phyloP scores from a whole-genome alignment of 129 eudicot species.

The Lactuca sativa region DNA sequence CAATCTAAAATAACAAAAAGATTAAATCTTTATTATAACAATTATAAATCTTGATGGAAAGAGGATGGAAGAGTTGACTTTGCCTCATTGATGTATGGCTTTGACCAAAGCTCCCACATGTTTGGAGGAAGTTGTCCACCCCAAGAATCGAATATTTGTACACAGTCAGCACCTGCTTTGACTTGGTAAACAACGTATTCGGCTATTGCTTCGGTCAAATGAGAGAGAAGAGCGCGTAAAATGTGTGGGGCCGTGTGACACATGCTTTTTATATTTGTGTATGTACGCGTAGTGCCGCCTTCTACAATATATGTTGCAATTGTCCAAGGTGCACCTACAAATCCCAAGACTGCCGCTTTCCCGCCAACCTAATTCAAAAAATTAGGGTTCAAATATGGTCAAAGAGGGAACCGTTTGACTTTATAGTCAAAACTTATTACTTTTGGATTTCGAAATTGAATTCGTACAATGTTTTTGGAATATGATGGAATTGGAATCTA shows the following conservation, averaged over 20 bases:
- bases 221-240: constrained; percentile 76
- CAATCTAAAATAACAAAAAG: constrained; percentile 52
- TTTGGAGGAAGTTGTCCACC: constrained; percentile 94
- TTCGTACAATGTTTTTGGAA: too few relatives aligned
- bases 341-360: constrained; percentile 91
- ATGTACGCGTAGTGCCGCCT: constrained; percentile 95
- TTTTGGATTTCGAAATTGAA: too few relatives aligned
- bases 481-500: too few relatives aligned
- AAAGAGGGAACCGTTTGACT: constrained; percentile 9
- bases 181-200: constrained; percentile 83
- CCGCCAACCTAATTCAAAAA: constrained; percentile 63
- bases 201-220: constrained; percentile 75
- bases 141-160: constrained; percentile 98
- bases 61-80: constrained; percentile 17
- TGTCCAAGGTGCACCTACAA: constrained; percentile 99
- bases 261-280: constrained; percentile 92
- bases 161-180: constrained; percentile 87
- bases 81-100: constrained; percentile 92
- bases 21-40: constrained; percentile 13
- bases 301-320: constrained; percentile 95
- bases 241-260: constrained; percentile 77
- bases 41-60: not conserved
- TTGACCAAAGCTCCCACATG: constrained; percentile 98
- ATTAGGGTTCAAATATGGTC: not conserved
- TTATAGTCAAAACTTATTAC: not conserved